phyloP scores from a whole-genome alignment of 176 grass and related monocot species.

The Themeda triandra region DNA sequence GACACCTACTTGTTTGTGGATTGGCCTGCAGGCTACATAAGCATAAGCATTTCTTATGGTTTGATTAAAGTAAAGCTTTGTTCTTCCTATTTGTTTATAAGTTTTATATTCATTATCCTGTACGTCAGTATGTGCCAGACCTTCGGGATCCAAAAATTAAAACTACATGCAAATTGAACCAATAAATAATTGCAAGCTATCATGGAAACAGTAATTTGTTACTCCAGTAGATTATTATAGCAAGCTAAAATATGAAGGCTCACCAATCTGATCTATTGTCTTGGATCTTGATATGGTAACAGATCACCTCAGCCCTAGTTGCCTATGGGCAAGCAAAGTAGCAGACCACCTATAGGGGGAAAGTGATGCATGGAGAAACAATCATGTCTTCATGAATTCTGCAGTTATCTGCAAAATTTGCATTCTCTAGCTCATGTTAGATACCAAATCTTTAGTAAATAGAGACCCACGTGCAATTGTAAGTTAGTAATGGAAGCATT shows the following conservation, averaged over 20 bases:
- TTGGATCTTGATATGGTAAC: not conserved
- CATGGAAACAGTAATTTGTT: constrained; percentile 6
- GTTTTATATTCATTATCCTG: constrained; percentile 15
- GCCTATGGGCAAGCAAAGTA: not conserved
- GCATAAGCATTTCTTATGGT: constrained; percentile 10
- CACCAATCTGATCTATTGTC: not conserved
- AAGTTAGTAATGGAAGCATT: constrained; percentile 22
- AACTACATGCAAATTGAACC: not conserved
- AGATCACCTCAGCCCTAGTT: not conserved
- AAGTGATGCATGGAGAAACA: not conserved
- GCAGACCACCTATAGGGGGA: not conserved
- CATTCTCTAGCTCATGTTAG: not conserved
- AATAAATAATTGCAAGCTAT: not conserved
- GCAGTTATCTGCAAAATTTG: not conserved
- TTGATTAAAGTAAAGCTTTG: constrained; percentile 4
- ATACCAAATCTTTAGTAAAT: constrained; percentile 10
- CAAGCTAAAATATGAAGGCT: not conserved
- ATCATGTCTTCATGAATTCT: not conserved
- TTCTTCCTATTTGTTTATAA: constrained; percentile 4
- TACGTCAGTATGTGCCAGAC: not conserved
- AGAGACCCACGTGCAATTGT: constrained; percentile 22
- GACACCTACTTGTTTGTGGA: constrained; percentile 25
- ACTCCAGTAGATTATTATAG: not conserved
- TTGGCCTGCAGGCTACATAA: constrained; percentile 30
- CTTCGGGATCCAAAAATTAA: constrained; percentile 1